Evolutionary conservation across 1,139 yeast species (phyloP).

Genomic region (Yamadazyma dendronema): DNA sequence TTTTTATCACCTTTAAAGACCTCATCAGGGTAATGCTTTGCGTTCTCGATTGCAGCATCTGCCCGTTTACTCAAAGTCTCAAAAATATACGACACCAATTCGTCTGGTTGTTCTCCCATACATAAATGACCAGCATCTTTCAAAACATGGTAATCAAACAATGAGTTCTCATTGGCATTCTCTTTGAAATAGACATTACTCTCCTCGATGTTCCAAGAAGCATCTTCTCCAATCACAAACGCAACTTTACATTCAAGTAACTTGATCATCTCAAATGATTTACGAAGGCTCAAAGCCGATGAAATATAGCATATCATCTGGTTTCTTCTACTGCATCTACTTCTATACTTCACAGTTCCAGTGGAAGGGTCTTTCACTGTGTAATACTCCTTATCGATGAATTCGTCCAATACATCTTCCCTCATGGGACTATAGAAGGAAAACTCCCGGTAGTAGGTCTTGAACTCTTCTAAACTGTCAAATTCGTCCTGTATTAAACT

Average conservation of each 20-base stretch:
- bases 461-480: constrained; percentile 37
- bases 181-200: constrained; percentile 30
- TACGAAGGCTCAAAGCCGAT: constrained; percentile 30
- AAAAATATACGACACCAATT: constrained; percentile 25
- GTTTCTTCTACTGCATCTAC: constrained; percentile 40
- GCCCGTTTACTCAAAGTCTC: constrained; percentile 18
- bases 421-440: constrained; percentile 49
- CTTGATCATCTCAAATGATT: constrained; percentile 33
- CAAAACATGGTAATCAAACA: constrained; percentile 36
- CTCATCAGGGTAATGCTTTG: constrained; percentile 22
- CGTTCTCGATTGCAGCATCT: constrained; percentile 15
- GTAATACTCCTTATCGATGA: constrained; percentile 36
- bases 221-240: constrained; percentile 48
- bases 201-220: constrained; percentile 53
- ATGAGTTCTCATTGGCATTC: constrained; percentile 28
- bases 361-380: constrained; percentile 29
- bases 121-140: constrained; percentile 53
- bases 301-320: constrained; percentile 54
- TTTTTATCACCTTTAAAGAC: constrained; percentile 19
- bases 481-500: constrained; percentile 33
- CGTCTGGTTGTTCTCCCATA: constrained; percentile 55
- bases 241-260: constrained; percentile 45
- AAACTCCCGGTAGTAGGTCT: constrained; percentile 37
- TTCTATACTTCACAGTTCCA: constrained; percentile 20
- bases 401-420: constrained; percentile 44